Percentiles rank a stretch among this genome's conserved stretches.
Conservation (phyloP, 1,284 basidiomycete genomes). For the Pterulicium gracile region DNA sequence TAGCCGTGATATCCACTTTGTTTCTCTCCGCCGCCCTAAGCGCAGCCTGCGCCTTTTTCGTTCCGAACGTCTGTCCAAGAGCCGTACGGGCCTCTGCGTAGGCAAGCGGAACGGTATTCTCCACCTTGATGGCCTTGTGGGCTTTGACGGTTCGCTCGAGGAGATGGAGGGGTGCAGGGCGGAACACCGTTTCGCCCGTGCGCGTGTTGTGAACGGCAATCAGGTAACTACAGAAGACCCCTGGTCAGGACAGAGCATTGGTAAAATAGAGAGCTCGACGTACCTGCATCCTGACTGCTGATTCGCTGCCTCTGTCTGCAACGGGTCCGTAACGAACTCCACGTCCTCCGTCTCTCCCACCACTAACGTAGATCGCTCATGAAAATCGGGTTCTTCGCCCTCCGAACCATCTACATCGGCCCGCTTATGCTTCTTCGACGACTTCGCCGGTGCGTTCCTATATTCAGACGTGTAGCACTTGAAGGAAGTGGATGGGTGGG, state of each 20-base stretch:
- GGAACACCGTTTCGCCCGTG: slow-evolving; percentile 56
- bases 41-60: slow-evolving; percentile 81
- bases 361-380: slow-evolving; percentile 23
- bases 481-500: slow-evolving; percentile 54
- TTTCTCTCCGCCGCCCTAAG: slow-evolving; percentile 82
- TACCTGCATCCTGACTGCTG: slow-evolving; percentile 52
- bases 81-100: slow-evolving; percentile 58
- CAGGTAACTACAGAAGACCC: slow-evolving; percentile 37
- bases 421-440: slow-evolving; percentile 11
- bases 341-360: slow-evolving; percentile 33
- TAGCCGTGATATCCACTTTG: slow-evolving; percentile 76
- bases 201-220: slow-evolving; percentile 63
- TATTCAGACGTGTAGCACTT: slow-evolving; percentile 41
- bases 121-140: slow-evolving; percentile 54
- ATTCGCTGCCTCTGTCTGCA: slow-evolving; percentile 36
- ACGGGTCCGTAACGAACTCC: slow-evolving; percentile 62
- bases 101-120: slow-evolving; percentile 37
- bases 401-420: slow-evolving; percentile 18
- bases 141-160: slow-evolving; percentile 74
- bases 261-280: slow-evolving; percentile 17
- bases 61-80: slow-evolving; percentile 89
- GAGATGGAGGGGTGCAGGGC: slow-evolving; percentile 65
- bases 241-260: slow-evolving; percentile 7
- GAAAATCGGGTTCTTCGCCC: not conserved
- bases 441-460: not conserved